Evolutionary conservation across 2,329 filamentous ascomycete genomes (phyloP).

Genomic region (Penicillium concentricum): DNA sequence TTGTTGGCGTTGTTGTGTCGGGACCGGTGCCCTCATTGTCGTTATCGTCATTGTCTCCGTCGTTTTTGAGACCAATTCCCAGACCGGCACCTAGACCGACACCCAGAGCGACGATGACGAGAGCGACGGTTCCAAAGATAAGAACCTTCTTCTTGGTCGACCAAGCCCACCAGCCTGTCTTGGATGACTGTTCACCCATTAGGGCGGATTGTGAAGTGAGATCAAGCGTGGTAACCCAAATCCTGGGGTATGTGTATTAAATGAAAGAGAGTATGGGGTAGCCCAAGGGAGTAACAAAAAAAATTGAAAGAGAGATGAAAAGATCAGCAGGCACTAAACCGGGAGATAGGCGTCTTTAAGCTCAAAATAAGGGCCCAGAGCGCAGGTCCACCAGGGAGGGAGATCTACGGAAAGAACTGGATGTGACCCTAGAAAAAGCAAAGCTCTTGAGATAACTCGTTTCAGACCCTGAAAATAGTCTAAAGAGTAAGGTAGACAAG

Average conservation of each 20-base stretch:
- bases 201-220: background rate
- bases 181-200: constrained; percentile 16
- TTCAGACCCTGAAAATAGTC: background rate
- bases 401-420: constrained; percentile 7
- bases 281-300: background rate
- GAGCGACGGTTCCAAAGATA: constrained; percentile 20
- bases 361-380: constrained; percentile 9
- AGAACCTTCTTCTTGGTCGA: constrained; percentile 36
- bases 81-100: constrained; percentile 60
- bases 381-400: constrained; percentile 8
- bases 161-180: constrained; percentile 30
- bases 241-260: background rate
- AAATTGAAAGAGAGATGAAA: background rate
- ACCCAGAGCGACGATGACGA: constrained; percentile 48
- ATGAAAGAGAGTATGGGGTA: background rate
- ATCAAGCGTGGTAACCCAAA: background rate
- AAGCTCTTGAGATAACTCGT: too few relatives aligned
- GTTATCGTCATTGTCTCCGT: constrained; percentile 28
- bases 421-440: constrained; percentile 2
- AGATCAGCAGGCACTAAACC: constrained; percentile 2
- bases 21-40: constrained; percentile 24
- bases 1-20: constrained; percentile 21
- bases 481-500: background rate
- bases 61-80: constrained; percentile 52
- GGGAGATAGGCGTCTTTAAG: constrained; percentile 18